These are phyloP conservation scores for Boletus eberwhitei DNA, from an alignment of 768 basidiomycete species.

Conservation along the genomic window DNA sequence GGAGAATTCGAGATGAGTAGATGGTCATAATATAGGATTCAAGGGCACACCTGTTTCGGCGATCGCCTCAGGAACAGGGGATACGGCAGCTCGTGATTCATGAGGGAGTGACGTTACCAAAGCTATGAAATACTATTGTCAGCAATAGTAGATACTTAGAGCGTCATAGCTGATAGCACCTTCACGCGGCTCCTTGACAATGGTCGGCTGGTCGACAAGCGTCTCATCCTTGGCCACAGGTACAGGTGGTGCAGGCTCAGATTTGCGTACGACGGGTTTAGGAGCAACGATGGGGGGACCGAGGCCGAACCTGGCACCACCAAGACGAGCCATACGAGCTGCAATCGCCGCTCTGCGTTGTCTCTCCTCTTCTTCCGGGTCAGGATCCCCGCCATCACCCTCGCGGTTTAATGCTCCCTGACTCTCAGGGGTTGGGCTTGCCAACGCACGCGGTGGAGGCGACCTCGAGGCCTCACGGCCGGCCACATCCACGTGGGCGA, in stretches of 20 bases:
- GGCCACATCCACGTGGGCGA: slow-evolving; percentile 10
- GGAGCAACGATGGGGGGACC: slow-evolving; percentile 66
- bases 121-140: slow-evolving; percentile 6
- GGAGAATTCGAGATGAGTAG: slow-evolving; percentile 3
- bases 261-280: slow-evolving; percentile 41
- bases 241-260: slow-evolving; percentile 16
- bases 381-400: slow-evolving; percentile 30
- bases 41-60: slow-evolving; percentile 18
- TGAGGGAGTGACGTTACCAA: slow-evolving; percentile 13
- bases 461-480: slow-evolving; percentile 33
- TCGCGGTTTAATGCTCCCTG: slow-evolving; percentile 23
- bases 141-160: slow-evolving; percentile 2
- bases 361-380: slow-evolving; percentile 64
- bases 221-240: slow-evolving; percentile 25
- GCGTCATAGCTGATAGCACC: slow-evolving; percentile 11
- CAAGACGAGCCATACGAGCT: slow-evolving; percentile 89
- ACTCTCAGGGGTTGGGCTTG: slow-evolving; percentile 15
- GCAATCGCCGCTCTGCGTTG: slow-evolving; percentile 85
- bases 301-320: slow-evolving; percentile 83
- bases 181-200: slow-evolving; percentile 12
- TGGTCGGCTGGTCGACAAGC: slow-evolving; percentile 1
- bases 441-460: slow-evolving; percentile 30
- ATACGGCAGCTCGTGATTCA: slow-evolving; percentile 1
- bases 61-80: slow-evolving; percentile 1
- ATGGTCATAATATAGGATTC: neutral